Evolutionary conservation across 768 basidiomycete genomes (phyloP).

Genomic region (Tylopilus rubrobrunneus): DNA sequence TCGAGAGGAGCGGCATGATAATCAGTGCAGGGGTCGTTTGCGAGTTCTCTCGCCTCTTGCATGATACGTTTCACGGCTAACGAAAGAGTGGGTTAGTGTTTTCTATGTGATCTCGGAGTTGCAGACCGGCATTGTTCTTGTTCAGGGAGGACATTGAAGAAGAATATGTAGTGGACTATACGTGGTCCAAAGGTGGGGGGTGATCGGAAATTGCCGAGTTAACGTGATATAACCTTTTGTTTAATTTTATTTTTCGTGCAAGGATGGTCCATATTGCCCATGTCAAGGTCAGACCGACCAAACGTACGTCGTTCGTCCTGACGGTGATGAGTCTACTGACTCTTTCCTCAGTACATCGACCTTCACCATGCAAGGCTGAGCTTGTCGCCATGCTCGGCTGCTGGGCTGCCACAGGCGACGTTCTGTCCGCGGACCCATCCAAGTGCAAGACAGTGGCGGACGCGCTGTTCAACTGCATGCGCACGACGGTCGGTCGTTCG

Average conservation of each 20-base stretch:
- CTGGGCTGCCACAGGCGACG: conserved; percentile 74
- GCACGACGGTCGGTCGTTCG: conserved; percentile 63
- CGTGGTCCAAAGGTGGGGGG: conserved; percentile 1
- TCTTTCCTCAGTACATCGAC: conserved; percentile 6
- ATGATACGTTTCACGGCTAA: conserved; percentile 94
- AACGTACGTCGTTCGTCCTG: conserved; percentile 44
- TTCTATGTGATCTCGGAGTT: background rate
- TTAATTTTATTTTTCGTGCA: background rate
- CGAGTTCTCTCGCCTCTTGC: conserved; percentile 90
- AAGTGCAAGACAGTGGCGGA: conserved; percentile 59
- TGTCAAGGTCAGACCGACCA: conserved; percentile 75
- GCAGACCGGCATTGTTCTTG: conserved; percentile 85
- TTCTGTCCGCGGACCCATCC: conserved; percentile 41
- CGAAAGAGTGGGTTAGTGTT: background rate
- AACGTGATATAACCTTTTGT: no score
- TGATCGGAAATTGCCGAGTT: conserved; percentile 15
- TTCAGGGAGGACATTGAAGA: conserved; percentile 47
- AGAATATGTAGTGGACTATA: background rate
- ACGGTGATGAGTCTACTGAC: background rate
- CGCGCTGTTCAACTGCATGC: conserved; percentile 76
- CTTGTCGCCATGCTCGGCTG: conserved; percentile 79
- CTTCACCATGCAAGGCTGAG: conserved; percentile 37
- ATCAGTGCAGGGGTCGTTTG: conserved; percentile 79
- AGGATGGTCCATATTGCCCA: conserved; percentile 67
- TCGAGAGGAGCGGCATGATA: conserved; percentile 78